Conservation (phyloP, 148 eudicot species). For the Vaccinium corymbosum region DNA sequence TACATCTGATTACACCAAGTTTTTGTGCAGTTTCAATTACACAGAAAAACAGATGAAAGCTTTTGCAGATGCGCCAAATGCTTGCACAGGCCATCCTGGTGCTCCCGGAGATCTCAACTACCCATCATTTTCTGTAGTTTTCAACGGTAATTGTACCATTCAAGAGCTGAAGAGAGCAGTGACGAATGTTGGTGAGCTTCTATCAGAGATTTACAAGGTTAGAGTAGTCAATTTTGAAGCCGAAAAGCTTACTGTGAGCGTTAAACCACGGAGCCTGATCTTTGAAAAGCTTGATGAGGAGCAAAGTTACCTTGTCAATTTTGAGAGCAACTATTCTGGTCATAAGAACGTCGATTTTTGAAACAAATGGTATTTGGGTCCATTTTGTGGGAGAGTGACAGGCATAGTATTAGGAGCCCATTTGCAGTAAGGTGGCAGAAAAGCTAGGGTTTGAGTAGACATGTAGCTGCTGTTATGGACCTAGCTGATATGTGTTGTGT, state of each 20-base stretch:
- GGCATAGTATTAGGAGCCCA: background rate
- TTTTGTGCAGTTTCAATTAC: constrained; percentile 13
- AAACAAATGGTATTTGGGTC: background rate
- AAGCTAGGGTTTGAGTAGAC: background rate
- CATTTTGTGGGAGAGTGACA: background rate
- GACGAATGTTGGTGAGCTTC: constrained; percentile 1
- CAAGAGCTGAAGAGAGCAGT: constrained; percentile 14
- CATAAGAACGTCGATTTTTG: background rate
- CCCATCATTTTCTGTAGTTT: constrained; percentile 17
- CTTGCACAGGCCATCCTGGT: constrained; percentile 3
- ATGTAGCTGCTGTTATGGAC: too few relatives aligned
- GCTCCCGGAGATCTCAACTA: constrained; percentile 21
- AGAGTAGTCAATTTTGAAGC: background rate
- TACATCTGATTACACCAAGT: constrained; percentile 10
- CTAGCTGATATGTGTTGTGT: too few relatives aligned
- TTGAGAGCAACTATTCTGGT: background rate
- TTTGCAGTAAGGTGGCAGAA: background rate
- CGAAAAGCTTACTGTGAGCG: background rate
- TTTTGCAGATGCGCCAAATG: background rate
- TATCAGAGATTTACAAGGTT: constrained; percentile 1
- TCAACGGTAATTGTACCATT: background rate
- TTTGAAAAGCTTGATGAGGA: constrained; percentile 12
- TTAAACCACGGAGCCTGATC: background rate
- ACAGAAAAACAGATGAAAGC: constrained; percentile 10
- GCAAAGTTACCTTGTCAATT: constrained; percentile 7